Percentiles rank a stretch among this genome's conserved stretches.
phyloP scores from a whole-genome alignment of 116 monocot species.

The Papilionanthe hybrid region DNA sequence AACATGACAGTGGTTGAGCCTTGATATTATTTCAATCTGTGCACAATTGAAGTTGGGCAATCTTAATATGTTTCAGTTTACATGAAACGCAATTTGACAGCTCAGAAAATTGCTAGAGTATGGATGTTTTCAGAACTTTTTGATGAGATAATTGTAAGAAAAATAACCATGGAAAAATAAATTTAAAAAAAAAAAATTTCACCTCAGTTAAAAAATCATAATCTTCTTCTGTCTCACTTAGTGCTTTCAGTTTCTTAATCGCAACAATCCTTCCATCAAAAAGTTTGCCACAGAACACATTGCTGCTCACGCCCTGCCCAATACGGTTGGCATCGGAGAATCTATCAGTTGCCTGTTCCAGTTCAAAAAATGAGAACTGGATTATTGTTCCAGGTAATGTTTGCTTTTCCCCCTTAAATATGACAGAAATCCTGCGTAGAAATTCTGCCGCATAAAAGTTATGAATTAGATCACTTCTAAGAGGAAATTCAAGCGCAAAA shows the following conservation, averaged over 20 bases:
- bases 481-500: not conserved
- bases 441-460: slow-evolving; percentile 30
- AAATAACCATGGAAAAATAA: not conserved
- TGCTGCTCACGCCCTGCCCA: slow-evolving; percentile 80
- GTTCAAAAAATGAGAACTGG: slow-evolving; percentile 75
- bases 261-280: slow-evolving; percentile 70
- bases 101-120: not conserved
- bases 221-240: slow-evolving; percentile 39
- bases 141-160: not conserved
- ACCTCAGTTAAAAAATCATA: slow-evolving; percentile 73
- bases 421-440: slow-evolving; percentile 20
- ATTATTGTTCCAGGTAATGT: slow-evolving; percentile 41
- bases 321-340: slow-evolving; percentile 74
- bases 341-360: slow-evolving; percentile 72
- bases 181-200: not conserved
- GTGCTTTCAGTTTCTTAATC: slow-evolving; percentile 62
- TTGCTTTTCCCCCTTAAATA: slow-evolving; percentile 33
- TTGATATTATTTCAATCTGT: slow-evolving; percentile 87
- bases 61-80: not conserved
- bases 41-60: not conserved
- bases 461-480: slow-evolving; percentile 5
- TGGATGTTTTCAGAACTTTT: not conserved
- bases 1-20: slow-evolving; percentile 88
- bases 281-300: slow-evolving; percentile 71
- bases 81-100: not conserved